These are phyloP conservation scores for Xylariaceae sp. DNA, from an alignment of 2,329 filamentous ascomycete species.

Conservation along the genomic window DNA sequence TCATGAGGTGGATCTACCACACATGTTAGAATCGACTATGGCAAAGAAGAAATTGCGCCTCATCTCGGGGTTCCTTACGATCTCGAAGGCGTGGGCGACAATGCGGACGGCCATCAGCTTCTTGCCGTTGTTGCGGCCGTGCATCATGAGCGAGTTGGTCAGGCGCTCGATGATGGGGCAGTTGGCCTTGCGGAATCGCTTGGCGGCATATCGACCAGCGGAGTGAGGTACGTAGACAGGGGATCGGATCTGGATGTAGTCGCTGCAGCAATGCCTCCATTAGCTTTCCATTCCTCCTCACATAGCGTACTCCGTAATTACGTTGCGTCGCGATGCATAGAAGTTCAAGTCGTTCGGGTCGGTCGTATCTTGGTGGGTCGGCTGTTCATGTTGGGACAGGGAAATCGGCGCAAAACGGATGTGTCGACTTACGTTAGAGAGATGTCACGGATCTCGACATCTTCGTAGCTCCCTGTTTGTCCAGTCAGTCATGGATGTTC, in stretches of 20 bases:
- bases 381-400: slow-evolving; percentile 8
- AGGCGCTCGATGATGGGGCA: slow-evolving; percentile 99
- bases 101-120: slow-evolving; percentile 99
- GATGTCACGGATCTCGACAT: slow-evolving; percentile 99
- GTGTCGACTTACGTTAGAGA: slow-evolving; percentile 83
- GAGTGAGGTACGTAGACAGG: slow-evolving; percentile 99
- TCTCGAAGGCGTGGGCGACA: slow-evolving; percentile 98
- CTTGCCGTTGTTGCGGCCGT: slow-evolving; percentile 99
- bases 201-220: slow-evolving; percentile 95
- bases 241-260: slow-evolving; percentile 99
- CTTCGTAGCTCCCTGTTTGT: slow-evolving; percentile 65
- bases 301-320: slow-evolving; percentile 1
- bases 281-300: slow-evolving; percentile 28
- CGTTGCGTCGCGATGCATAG: slow-evolving; percentile 10
- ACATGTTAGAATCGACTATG: slow-evolving; percentile 8
- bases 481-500: slow-evolving; percentile 8
- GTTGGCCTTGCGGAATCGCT: slow-evolving; percentile 99
- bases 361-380: neutral
- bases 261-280: slow-evolving; percentile 52
- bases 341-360: slow-evolving; percentile 9
- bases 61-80: slow-evolving; percentile 60
- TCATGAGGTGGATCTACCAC: slow-evolving; percentile 98
- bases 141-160: slow-evolving; percentile 99
- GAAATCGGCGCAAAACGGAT: slow-evolving; percentile 23
- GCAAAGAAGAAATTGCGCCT: slow-evolving; percentile 3